Evolutionary conservation across 805 yeast genomes (phyloP).

Genomic region (Scheffersomyces lignosus): DNA sequence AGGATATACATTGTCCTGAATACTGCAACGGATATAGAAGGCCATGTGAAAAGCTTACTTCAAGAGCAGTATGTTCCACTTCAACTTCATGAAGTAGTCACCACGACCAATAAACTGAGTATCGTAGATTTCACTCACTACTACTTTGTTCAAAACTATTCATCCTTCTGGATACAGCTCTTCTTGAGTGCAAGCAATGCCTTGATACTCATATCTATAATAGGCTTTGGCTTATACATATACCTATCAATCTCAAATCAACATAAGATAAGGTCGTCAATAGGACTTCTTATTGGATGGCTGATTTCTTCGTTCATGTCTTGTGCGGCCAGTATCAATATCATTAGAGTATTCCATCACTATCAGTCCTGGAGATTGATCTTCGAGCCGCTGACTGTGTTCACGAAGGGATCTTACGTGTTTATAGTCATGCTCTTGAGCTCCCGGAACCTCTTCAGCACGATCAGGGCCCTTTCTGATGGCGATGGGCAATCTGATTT

Average conservation of each 20-base stretch:
- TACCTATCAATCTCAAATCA: slow-evolving; percentile 33
- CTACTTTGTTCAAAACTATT: slow-evolving; percentile 8
- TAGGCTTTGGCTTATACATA: slow-evolving; percentile 17
- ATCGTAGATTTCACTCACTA: slow-evolving; percentile 17
- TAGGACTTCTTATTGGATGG: slow-evolving; percentile 41
- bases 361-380: slow-evolving; percentile 24
- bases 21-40: too few relatives aligned
- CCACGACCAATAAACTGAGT: slow-evolving; percentile 10
- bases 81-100: too few relatives aligned
- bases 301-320: slow-evolving; percentile 23
- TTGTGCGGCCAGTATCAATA: slow-evolving; percentile 25
- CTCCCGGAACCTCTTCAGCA: slow-evolving; percentile 28
- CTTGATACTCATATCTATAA: slow-evolving; percentile 1
- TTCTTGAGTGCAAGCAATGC: slow-evolving; percentile 3
- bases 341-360: slow-evolving; percentile 17
- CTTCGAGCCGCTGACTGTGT: slow-evolving; percentile 27
- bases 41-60: too few relatives aligned
- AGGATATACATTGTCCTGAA: too few relatives aligned
- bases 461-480: slow-evolving; percentile 28
- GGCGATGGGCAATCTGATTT: slow-evolving; percentile 17
- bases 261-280: slow-evolving; percentile 33
- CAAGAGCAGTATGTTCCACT: too few relatives aligned
- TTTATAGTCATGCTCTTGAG: slow-evolving; percentile 27
- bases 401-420: slow-evolving; percentile 21
- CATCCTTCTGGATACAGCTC: slow-evolving; percentile 3